Evolutionary conservation across 768 basidiomycete genomes (phyloP), one percentile per base, ranked within the genome.

Genomic region (Cystobasidium tubakii): DNA sequence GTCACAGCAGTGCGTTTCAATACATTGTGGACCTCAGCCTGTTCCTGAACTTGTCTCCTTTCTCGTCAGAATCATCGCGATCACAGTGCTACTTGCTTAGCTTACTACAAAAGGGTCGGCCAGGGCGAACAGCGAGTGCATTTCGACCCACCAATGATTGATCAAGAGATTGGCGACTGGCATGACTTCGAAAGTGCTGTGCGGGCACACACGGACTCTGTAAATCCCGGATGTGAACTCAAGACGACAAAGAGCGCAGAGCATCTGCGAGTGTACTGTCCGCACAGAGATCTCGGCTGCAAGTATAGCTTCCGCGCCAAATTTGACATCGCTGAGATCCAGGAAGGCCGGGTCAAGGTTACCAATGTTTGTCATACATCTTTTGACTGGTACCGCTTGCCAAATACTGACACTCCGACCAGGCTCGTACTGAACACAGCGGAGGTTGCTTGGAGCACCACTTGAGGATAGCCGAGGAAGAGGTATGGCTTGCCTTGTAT

Each of bases 171-270:
- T 25, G 63, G 43, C 25, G 63, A 65, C 34, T 65, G 63, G 63
- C 43, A 39, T 29, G 63, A 65, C 39, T 65, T 65, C 25, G 63
- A 42, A 17, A 46, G 43, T 46, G 43, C 43, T 39, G 63, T 65
- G 3, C 34, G 39, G 23, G 34, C 34, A 19, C 63, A 65, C 29
- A 42, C 63, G 12, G 63, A 65, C 36, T 65, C 63, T 39, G 43
- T 65, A 1, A 65, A 65, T 46, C 34, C 63, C 6, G 63, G 43
- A 27, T 65, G 63, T 33, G 63, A 65, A 42, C 36, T 65, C 27
- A 65, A 65, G 23, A 65, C 63, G 25, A 65, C 63, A 27, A 65
- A 46, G 27, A 19, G 43, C 15, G n/a, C 25, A 3, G 39, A 65
- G 27, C 31, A 42, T 27, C 23, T 27, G 10, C 7, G 63, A 23